A percentile compares a stretch with the other conserved stretches of the same genome.
Conservation (phyloP, 2,329 filamentous ascomycete genomes). For the Ceratocystis huliohia region DNA sequence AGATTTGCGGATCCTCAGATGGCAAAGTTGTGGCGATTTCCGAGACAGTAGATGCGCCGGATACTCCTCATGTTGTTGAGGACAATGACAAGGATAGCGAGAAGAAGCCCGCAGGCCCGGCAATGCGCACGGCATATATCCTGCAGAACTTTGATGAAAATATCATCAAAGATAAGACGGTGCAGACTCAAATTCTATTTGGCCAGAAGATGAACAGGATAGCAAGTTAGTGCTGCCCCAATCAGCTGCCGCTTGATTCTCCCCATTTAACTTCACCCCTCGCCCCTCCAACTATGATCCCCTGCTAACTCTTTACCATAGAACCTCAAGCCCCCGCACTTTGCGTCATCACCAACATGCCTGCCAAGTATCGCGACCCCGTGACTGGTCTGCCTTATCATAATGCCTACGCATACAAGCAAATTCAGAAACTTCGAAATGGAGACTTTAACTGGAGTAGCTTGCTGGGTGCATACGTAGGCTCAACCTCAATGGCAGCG, state of each 20-base stretch:
- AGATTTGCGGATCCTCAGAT: neutral
- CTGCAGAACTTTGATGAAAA: constrained; percentile 48
- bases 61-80: neutral
- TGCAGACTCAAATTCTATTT: constrained; percentile 48
- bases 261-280: neutral
- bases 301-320: constrained; percentile 23
- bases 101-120: constrained; percentile 25
- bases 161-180: constrained; percentile 41
- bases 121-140: constrained; percentile 46
- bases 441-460: constrained; percentile 74
- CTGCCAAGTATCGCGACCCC: constrained; percentile 74
- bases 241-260: neutral
- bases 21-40: neutral
- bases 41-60: neutral
- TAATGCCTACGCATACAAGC: constrained; percentile 66
- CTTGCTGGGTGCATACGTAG: constrained; percentile 72
- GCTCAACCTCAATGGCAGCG: constrained; percentile 50
- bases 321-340: constrained; percentile 41
- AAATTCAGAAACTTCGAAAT: constrained; percentile 60
- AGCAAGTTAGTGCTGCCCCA: constrained; percentile 34
- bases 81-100: neutral
- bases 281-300: neutral
- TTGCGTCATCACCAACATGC: constrained; percentile 72
- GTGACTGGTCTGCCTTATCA: constrained; percentile 70
- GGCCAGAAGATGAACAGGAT: constrained; percentile 46